Evolutionary conservation across 2,329 filamentous ascomycete genomes (phyloP), one percentile per base, ranked within the genome.

Genomic region (Endothia cerciana): DNA sequence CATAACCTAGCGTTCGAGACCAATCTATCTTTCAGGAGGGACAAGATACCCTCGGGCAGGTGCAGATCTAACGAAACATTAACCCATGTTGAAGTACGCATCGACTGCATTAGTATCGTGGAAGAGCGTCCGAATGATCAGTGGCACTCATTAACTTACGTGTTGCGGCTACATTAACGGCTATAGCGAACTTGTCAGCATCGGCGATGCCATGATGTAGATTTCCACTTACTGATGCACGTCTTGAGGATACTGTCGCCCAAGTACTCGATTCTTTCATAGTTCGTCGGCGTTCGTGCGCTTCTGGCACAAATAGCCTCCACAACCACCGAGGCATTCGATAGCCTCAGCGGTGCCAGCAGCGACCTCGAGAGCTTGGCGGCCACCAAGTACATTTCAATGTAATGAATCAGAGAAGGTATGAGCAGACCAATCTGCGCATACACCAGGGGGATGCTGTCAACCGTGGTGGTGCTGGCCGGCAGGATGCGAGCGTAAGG

Each of bases 221-320:
- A 22, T 11, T 25, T 11, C 30, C 2, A 76, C 83, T 76, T 74
- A 87, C 85, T 74, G 28, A 90, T 83, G 57, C 86, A 87, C 65
- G 90, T 86, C 72, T 98, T 98, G 45, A 98, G 81, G 1, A 97
- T 82, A 0, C 88, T 88, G 72, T 98, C 94, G 0, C 95, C 95
- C 0, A 97, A 79, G 70, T 96, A 96, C 74, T 98, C 95, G 0
- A 97, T 80, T 2, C 91, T 83, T 72, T 98, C 91, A 73, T 97
- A 97, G 69, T 97, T 85, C 0, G 82, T 83, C 1, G 79, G 75
- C 58, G 89, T 87, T 2, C 76, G 73, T 0, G 91, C 87, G 1
- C 81, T 82, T 0, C 89, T 86, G 0, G 91, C 81, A 60, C 85
- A 91, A 60, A 96, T 89, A 1, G 94, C 93, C 11, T 87, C 88